Percentiles rank a stretch among this genome's conserved stretches.
These are phyloP conservation scores for Didymella sp. DNA, from an alignment of 2,329 filamentous ascomycete species.

Conservation along the genomic window DNA sequence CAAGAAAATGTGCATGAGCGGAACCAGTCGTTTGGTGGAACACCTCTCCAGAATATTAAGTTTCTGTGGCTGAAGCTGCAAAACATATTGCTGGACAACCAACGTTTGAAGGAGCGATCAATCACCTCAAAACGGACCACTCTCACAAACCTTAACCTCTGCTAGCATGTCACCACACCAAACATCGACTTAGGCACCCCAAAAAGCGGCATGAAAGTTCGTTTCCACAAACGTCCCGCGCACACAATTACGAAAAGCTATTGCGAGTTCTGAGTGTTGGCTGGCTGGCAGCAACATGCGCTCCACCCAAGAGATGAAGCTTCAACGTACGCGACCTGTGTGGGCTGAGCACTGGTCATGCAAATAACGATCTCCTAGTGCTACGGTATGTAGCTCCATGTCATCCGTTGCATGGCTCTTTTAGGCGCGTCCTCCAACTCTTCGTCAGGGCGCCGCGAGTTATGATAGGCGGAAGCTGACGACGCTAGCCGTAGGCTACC, in stretches of 20 bases:
- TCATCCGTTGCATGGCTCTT: conserved; percentile 2
- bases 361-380: conserved; percentile 18
- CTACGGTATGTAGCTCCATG: not conserved
- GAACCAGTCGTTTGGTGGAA: not conserved
- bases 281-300: not conserved
- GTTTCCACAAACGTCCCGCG: conserved; percentile 4
- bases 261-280: not conserved
- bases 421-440: conserved; percentile 3
- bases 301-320: not conserved
- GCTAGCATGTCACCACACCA: not conserved
- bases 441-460: not conserved
- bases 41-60: not conserved
- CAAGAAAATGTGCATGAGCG: not conserved
- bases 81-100: conserved; percentile 4
- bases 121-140: not conserved
- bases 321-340: not conserved
- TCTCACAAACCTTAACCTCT: conserved; percentile 2
- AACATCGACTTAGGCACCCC: conserved; percentile 9
- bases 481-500: conserved; percentile 10
- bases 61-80: conserved; percentile 8
- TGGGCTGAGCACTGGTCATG: not conserved
- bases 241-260: conserved; percentile 1
- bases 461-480: conserved; percentile 4
- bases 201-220: conserved; percentile 3
- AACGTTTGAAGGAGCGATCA: conserved; percentile 6